phyloP scores from a whole-genome alignment of 2,329 filamentous ascomycete species.

The Aspergillus sp. region DNA sequence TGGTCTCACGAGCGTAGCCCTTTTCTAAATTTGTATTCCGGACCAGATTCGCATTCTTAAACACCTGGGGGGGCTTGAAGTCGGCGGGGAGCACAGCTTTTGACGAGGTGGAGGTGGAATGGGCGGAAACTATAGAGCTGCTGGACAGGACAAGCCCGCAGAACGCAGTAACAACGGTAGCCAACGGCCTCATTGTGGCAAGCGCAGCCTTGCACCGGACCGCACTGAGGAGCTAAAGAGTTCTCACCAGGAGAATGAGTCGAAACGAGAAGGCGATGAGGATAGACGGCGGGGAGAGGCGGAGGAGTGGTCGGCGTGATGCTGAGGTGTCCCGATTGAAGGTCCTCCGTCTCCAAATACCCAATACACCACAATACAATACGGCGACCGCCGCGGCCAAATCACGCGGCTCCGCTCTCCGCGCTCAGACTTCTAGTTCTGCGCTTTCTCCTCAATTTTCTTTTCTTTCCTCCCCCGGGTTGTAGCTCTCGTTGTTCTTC shows the following conservation, averaged over 20 bases:
- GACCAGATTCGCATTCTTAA: slow-evolving; percentile 90
- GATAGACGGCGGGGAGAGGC: background rate
- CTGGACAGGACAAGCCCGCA: slow-evolving; percentile 35
- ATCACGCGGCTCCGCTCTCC: slow-evolving; percentile 24
- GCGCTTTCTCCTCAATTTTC: slow-evolving; percentile 7
- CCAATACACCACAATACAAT: slow-evolving; percentile 13
- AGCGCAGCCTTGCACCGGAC: slow-evolving; percentile 27
- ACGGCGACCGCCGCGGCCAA: slow-evolving; percentile 37
- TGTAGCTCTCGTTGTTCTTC: background rate
- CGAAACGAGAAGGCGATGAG: slow-evolving; percentile 13
- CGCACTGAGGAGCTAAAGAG: slow-evolving; percentile 22
- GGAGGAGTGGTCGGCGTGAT: slow-evolving; percentile 25
- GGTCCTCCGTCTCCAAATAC: slow-evolving; percentile 4
- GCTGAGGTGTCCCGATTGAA: slow-evolving; percentile 39
- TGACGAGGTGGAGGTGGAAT: slow-evolving; percentile 29
- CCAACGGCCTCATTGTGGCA: slow-evolving; percentile 42
- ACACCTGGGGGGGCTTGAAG: slow-evolving; percentile 85
- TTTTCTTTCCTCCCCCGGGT: background rate
- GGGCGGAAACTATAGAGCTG: slow-evolving; percentile 33
- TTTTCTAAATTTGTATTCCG: slow-evolving; percentile 91
- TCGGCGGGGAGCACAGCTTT: slow-evolving; percentile 38
- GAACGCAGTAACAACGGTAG: slow-evolving; percentile 35
- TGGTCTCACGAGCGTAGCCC: slow-evolving; percentile 81
- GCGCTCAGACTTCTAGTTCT: background rate
- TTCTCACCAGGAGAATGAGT: slow-evolving; percentile 20